Base-by-base conservation (phyloP, 345 rosid species). In the Kandelia obovata region DNA sequence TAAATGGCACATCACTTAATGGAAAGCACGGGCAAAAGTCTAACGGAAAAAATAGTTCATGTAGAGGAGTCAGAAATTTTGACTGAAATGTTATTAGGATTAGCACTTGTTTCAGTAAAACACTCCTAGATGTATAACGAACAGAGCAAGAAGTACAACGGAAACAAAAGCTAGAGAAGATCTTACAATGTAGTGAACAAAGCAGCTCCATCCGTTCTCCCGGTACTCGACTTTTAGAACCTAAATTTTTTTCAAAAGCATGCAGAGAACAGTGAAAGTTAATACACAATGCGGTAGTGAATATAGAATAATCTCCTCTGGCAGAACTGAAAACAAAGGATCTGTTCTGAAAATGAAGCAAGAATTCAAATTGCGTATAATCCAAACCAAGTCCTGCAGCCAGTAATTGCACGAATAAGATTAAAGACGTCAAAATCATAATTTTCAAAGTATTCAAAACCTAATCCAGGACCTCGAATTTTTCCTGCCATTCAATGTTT, bases 101-200 rank as follows among this genome's bases (percentile, higher is more conserved):
- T 39, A 39, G 46, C 43, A 35, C 43, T 35, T 35, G 43, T 39
- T 39, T 39, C 46, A 10, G 15, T 39, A 37, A 39, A 39, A 39
- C 46, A 10, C 46, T 39, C 46, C 46, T 39, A 39, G 46, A 39
- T 39, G 46, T 9, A 39, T 39, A 10, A 39, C 0, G 16, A 39
- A 39, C 47, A 80, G 10, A 13, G 15, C 27, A 21, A 55, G n/a
- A 10, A 47, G 49, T 28, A 25, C 19, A 58, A 26, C 3, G 11
- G 61, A 46, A 34, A 19, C 53, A 20, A 62, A 49, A 23, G 20
- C 5, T 65, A 25, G 25, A 37, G 39, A 57, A 10, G 46, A 71
- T 58, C 99, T 86, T 79, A 92, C 98, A 57, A 92, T 94, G 81
- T 95, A 95, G 76, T 92, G 99, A 73, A 92, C 98, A 73, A 86